Evolutionary conservation across 192 early-diverging fungal species (phyloP), one percentile per base, ranked within the genome.

Genomic region (Allomyces macrogynus): DNA sequence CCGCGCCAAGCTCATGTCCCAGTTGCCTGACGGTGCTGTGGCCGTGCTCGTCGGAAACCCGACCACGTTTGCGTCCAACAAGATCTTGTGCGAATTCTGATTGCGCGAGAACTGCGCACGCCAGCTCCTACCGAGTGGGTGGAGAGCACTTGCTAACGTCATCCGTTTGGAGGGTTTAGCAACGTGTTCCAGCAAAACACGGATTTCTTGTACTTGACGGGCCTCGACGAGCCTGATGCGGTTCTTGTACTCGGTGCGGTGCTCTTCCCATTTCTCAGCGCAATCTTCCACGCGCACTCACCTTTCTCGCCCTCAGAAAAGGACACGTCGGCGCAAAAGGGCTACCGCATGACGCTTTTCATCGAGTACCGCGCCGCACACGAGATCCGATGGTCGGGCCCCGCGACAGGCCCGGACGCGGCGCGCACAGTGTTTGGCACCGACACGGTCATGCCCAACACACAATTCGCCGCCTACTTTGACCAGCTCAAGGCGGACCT

Each of bases 151-250:
- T 23, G 9, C 2, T 60, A 25, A 44, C 8, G 14, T 42, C 16
- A 23, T 26, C 4, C 14, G 24, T 23, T 9, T 54, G 3, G 4
- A 27, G 24, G 7, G 7, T 67, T 16, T 70, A 85, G 84, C 65
- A 91, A 98, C 70, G 85, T 83, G 24, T 98, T 93, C 71, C 88
- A 92, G 67, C 95, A 98, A 69, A 80, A 89, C 66, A 91, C 92
- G 9, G 87, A 98, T 67, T 84, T 95, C 69, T 84, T 81, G 67
- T 97, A 97, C 65, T 74, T 97, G 43, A 78, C 80, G 62, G 92
- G 95, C 43, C 89, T 93, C 69, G 89, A 95, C 72, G 92, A 98
- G 69, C 92, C 92, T 1, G 89, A 95, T 68, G 80, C 86, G 10
- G 87, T 86, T 9, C 65, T 79, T 14, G 74, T 90, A 10, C 68